Percentiles rank a stretch among this genome's conserved stretches.
These are phyloP conservation scores for Microsporum audouinii DNA, from an alignment of 2,329 filamentous ascomycete species.

Conservation along the genomic window DNA sequence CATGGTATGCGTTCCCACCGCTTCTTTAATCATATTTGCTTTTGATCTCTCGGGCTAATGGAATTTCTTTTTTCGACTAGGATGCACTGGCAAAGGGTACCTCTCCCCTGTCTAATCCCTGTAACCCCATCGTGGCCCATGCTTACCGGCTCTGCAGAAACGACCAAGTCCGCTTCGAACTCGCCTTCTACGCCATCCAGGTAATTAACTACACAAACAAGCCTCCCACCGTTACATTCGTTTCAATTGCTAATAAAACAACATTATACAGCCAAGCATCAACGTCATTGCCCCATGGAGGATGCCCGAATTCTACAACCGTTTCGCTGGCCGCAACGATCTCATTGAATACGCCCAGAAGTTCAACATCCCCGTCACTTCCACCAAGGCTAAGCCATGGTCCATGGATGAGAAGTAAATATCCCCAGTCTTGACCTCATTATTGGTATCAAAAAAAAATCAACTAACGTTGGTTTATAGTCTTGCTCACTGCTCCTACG, in stretches of 20 bases:
- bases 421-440: background rate
- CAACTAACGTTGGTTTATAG: constrained; percentile 17
- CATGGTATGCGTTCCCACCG: constrained; percentile 20
- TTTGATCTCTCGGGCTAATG: background rate
- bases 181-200: constrained; percentile 39
- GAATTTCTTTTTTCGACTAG: constrained; percentile 13
- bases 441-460: background rate
- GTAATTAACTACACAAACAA: background rate
- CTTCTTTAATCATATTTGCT: background rate
- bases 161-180: constrained; percentile 41
- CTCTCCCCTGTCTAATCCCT: background rate
- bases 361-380: constrained; percentile 38
- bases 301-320: constrained; percentile 38
- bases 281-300: constrained; percentile 42
- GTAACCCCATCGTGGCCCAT: background rate
- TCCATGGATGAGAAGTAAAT: constrained; percentile 22
- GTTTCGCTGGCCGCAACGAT: constrained; percentile 39
- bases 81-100: constrained; percentile 37
- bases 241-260: background rate
- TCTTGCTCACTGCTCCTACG: constrained; percentile 59
- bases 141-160: constrained; percentile 19
- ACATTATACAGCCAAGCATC: constrained; percentile 31
- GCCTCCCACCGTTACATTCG: background rate
- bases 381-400: constrained; percentile 50
- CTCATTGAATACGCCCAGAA: constrained; percentile 40